A percentile compares a stretch with the other conserved stretches of the same genome.
Evolutionary conservation across 2,329 filamentous ascomycete species (phyloP).

Genomic region (Claviceps spartinae): DNA sequence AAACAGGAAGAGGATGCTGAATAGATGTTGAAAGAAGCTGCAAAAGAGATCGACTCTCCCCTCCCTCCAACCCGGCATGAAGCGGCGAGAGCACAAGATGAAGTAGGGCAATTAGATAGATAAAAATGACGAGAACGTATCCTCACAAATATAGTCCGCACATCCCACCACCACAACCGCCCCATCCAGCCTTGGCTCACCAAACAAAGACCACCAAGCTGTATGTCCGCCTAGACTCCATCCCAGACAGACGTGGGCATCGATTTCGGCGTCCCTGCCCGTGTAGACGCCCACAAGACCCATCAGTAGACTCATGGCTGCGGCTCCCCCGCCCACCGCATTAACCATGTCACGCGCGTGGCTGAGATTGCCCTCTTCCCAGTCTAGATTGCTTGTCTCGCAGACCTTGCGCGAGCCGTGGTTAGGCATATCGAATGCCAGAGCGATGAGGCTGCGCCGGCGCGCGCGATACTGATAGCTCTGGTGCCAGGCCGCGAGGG

Average conservation of each 20-base stretch:
- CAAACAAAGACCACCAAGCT: slow-evolving; percentile 70
- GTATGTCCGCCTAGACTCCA: slow-evolving; percentile 80
- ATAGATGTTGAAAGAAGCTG: no score
- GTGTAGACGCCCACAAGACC: slow-evolving; percentile 67
- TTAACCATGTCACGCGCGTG: slow-evolving; percentile 92
- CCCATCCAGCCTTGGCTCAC: slow-evolving; percentile 65
- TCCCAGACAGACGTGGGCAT: slow-evolving; percentile 63
- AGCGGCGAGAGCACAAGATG: not conserved
- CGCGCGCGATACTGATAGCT: slow-evolving; percentile 8
- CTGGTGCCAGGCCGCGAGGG: slow-evolving; percentile 57
- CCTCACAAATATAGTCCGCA: slow-evolving; percentile 64
- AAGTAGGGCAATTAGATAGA: not conserved
- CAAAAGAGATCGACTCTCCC: no score
- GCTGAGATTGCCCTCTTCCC: slow-evolving; percentile 62
- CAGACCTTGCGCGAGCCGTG: slow-evolving; percentile 65
- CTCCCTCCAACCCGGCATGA: no score
- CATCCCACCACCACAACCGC: slow-evolving; percentile 76
- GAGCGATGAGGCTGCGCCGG: slow-evolving; percentile 56
- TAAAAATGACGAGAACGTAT: slow-evolving; percentile 7
- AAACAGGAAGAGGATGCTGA: no score
- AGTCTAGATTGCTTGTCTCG: slow-evolving; percentile 57
- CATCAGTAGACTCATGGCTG: slow-evolving; percentile 64
- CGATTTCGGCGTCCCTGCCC: slow-evolving; percentile 32
- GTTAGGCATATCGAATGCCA: slow-evolving; percentile 86
- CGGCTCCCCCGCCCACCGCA: slow-evolving; percentile 56